phyloP scores from a whole-genome alignment of 768 basidiomycete species.

The Hydnomerulius pinastri region DNA sequence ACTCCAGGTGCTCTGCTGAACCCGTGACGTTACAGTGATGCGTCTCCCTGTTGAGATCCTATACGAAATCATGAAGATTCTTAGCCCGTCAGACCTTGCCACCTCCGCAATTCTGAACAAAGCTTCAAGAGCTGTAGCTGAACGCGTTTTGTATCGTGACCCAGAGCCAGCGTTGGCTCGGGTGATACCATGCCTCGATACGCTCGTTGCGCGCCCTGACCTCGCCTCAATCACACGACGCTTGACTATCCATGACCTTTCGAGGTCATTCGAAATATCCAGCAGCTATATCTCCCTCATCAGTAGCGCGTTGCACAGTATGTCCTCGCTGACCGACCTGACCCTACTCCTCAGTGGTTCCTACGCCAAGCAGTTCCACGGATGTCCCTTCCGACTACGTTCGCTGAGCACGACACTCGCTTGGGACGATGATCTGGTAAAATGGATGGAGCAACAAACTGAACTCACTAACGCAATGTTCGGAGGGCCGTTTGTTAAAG shows the following conservation, averaged over 20 bases:
- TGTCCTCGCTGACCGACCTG: slow-evolving; percentile 25
- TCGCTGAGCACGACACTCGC: slow-evolving; percentile 24
- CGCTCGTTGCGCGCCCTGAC: slow-evolving; percentile 5
- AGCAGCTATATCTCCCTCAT: slow-evolving; percentile 14
- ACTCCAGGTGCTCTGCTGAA: not conserved
- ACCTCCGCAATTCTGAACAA: not conserved
- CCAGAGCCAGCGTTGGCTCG: not conserved
- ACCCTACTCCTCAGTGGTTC: slow-evolving; percentile 25
- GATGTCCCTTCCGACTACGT: slow-evolving; percentile 25
- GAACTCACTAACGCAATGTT: slow-evolving; percentile 22
- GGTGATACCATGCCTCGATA: slow-evolving; percentile 13
- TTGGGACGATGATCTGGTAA: slow-evolving; percentile 22
- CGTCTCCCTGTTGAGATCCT: slow-evolving; percentile 11
- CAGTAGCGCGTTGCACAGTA: slow-evolving; percentile 20
- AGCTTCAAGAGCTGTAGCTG: slow-evolving; percentile 5
- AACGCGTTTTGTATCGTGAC: slow-evolving; percentile 10
- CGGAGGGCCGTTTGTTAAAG: slow-evolving; percentile 18
- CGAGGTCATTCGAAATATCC: not conserved
- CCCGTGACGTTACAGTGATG: not conserved
- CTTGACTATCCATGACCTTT: slow-evolving; percentile 5
- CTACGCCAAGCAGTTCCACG: slow-evolving; percentile 18
- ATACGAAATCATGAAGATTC: slow-evolving; percentile 6
- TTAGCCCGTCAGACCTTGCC: slow-evolving; percentile 5
- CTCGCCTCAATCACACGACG: slow-evolving; percentile 11
- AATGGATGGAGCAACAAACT: slow-evolving; percentile 22